A percentile compares a stretch with the other conserved stretches of the same genome.
phyloP scores from a whole-genome alignment of 257 asterid species.

The Mitragyna speciosa region DNA sequence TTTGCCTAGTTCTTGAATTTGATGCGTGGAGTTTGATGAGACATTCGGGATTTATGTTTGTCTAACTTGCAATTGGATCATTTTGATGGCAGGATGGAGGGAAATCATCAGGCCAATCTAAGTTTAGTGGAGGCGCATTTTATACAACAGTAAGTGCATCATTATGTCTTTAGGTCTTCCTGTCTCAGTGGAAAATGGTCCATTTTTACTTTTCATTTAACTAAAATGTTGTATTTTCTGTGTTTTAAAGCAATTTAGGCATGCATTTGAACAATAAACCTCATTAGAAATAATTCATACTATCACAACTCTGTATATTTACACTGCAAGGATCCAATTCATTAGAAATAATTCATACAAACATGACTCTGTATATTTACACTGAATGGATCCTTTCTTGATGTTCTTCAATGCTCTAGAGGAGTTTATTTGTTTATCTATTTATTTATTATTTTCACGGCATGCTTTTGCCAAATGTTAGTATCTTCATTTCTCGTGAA shows the following conservation, averaged over 20 bases:
- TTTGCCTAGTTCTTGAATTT: neutral
- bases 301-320: neutral
- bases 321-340: neutral
- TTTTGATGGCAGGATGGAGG: slow-evolving; percentile 54
- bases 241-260: neutral
- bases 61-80: neutral
- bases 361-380: neutral
- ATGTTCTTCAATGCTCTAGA: neutral
- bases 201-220: neutral
- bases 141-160: slow-evolving; percentile 53
- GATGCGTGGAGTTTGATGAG: neutral
- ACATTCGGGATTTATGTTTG: neutral
- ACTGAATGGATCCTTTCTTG: neutral
- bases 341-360: neutral
- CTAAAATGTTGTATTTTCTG: neutral
- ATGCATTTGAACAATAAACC: no score
- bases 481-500: neutral
- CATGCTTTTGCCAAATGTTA: neutral
- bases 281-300: neutral
- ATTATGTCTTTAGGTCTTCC: neutral
- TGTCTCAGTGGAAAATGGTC: neutral
- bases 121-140: slow-evolving; percentile 73
- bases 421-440: neutral
- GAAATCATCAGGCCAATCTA: slow-evolving; percentile 52
- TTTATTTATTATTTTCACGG: no score